A percentile compares a stretch with the other conserved stretches of the same genome.
Conservation (phyloP, 2,329 filamentous ascomycete genomes). For the Colletotrichum destructivum region DNA sequence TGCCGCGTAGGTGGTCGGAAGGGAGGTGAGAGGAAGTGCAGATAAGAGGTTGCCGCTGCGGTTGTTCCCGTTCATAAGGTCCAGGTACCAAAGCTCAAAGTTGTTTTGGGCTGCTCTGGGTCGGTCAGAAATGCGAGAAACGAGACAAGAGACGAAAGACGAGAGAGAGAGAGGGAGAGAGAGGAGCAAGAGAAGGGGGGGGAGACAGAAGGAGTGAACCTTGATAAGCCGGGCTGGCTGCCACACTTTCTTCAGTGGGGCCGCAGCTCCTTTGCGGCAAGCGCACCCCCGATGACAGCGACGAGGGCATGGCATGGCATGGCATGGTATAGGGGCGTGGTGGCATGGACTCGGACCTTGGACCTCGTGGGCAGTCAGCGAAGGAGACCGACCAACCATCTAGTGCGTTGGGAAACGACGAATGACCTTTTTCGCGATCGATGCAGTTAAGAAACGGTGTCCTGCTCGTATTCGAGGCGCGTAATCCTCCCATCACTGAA, state of each 20-base stretch:
- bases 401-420: not conserved
- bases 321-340: too few relatives aligned
- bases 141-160: too few relatives aligned
- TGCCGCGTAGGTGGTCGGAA: not conserved
- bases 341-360: too few relatives aligned
- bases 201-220: not conserved
- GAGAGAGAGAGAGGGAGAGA: not conserved
- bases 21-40: not conserved
- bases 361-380: not conserved
- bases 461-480: not conserved
- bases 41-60: not conserved
- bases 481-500: too few relatives aligned
- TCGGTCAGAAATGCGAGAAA: not conserved
- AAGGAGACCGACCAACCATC: not conserved
- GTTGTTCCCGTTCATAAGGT: not conserved
- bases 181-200: not conserved
- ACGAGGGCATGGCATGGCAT: not conserved
- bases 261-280: slow-evolving; percentile 11
- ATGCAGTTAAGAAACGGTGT: not conserved
- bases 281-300: not conserved
- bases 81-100: not conserved
- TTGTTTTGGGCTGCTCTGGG: not conserved
- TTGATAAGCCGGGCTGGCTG: slow-evolving; percentile 1
- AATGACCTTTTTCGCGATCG: not conserved
- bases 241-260: slow-evolving; percentile 33